These are phyloP conservation scores for Quercus mongolica DNA, from an alignment of 306 rosid species.

Conservation along the genomic window DNA sequence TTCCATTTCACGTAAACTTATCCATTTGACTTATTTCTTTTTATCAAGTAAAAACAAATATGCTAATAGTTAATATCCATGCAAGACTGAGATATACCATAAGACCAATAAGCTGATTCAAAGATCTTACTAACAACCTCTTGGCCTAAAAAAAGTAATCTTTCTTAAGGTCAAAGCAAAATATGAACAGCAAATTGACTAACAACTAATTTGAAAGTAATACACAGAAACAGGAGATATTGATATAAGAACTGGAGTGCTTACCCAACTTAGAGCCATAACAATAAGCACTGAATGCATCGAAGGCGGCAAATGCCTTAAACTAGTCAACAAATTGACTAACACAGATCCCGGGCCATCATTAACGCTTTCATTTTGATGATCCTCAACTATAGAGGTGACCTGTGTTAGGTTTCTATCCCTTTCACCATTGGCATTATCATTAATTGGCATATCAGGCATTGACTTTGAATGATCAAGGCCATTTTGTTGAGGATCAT, in stretches of 20 bases:
- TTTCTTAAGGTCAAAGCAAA: background rate
- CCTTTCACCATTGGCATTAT: conserved; percentile 35
- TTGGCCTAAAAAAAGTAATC: too few relatives aligned
- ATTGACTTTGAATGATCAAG: conserved; percentile 42
- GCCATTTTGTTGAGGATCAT: conserved; percentile 55
- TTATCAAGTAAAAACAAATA: background rate
- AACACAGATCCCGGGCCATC: conserved; percentile 95
- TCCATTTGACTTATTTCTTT: background rate
- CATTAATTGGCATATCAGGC: conserved; percentile 24
- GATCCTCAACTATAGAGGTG: conserved; percentile 46
- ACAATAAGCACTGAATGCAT: conserved; percentile 97
- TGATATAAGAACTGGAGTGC: conserved; percentile 19
- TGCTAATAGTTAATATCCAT: background rate
- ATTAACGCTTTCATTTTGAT: conserved; percentile 41
- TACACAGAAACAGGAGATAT: conserved; percentile 1
- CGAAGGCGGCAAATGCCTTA: conserved; percentile 95
- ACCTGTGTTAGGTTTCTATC: conserved; percentile 35
- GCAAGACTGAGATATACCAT: too few relatives aligned
- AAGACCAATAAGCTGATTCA: too few relatives aligned
- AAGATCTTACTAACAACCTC: too few relatives aligned
- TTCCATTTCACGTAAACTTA: background rate
- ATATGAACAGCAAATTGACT: background rate
- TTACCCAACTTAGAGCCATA: conserved; percentile 98
- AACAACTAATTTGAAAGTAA: conserved; percentile 14
- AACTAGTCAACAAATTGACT: conserved; percentile 86